These are phyloP conservation scores for Skeletonema menzelii DNA, from an alignment of 108 stramenopile species.

Conservation along the genomic window DNA sequence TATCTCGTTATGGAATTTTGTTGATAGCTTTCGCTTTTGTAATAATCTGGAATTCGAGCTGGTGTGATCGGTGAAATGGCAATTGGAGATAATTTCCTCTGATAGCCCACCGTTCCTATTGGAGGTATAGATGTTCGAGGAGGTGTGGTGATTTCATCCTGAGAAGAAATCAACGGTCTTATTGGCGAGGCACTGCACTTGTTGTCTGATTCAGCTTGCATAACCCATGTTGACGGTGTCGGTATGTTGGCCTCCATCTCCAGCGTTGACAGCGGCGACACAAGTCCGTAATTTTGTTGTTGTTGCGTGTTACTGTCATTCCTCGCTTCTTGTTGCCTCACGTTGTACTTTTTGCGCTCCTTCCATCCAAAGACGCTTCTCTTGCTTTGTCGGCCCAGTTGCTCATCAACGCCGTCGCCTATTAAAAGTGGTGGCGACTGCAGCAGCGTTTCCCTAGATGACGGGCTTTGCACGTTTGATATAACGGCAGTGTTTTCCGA, in stretches of 20 bases:
- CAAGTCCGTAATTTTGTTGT: not conserved
- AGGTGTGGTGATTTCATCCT: not conserved
- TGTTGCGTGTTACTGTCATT: not conserved
- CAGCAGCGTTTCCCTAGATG: not conserved
- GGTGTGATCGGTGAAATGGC: not conserved
- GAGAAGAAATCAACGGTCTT: not conserved
- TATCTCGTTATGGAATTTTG: not conserved
- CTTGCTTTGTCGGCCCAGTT: not conserved
- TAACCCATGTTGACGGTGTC: not conserved
- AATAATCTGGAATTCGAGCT: not conserved
- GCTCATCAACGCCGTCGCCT: not conserved
- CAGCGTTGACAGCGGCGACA: not conserved
- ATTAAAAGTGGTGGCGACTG: not conserved
- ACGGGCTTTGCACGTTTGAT: not conserved
- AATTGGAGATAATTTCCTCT: not conserved
- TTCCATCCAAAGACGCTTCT: not conserved
- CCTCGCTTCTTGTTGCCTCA: not conserved
- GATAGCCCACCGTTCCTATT: not conserved
- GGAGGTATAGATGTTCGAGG: not conserved
- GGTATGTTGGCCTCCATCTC: not conserved
- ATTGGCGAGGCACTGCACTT: not conserved
- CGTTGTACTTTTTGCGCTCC: conserved; percentile 3
- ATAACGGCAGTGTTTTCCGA: not conserved
- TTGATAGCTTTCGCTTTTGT: not conserved
- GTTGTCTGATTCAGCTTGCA: not conserved